Evolutionary conservation across 768 basidiomycete species (phyloP).

Genomic region (Auriscalpium microsporum): DNA sequence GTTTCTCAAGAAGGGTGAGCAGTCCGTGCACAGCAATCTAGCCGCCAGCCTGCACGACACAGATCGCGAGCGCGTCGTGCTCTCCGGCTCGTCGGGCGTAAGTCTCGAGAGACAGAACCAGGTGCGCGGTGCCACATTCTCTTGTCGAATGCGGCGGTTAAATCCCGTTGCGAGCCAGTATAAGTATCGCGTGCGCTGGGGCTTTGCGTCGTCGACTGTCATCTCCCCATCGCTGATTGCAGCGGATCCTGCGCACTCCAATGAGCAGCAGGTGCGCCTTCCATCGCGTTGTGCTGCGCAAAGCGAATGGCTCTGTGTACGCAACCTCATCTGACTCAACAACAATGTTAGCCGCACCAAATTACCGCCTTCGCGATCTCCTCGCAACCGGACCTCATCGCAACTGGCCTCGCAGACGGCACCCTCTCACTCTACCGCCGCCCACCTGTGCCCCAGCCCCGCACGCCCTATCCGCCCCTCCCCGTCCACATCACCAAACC

Average conservation of each 20-base stretch:
- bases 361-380: constrained; percentile 11
- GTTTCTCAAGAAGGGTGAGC: constrained; percentile 12
- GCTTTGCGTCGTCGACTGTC: constrained; percentile 9
- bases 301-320: no score
- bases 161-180: background rate
- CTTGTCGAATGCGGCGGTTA: background rate
- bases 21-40: constrained; percentile 13
- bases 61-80: constrained; percentile 12
- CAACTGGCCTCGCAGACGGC: constrained; percentile 13
- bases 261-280: constrained; percentile 13
- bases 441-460: background rate
- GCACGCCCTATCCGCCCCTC: constrained; percentile 1
- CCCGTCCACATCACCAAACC: constrained; percentile 1
- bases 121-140: background rate
- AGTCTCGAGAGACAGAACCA: constrained; percentile 5
- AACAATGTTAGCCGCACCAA: constrained; percentile 9
- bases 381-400: background rate
- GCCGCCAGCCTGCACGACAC: constrained; percentile 8
- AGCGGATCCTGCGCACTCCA: constrained; percentile 12
- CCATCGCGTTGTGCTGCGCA: background rate
- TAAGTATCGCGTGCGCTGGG: constrained; percentile 8
- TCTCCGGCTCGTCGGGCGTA: constrained; percentile 5
- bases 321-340: no score
- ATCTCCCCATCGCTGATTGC: constrained; percentile 8
- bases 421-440: constrained; percentile 10